Base-by-base conservation (phyloP, 495 filamentous ascomycete genomes). In the Penicillium subrubescens region DNA sequence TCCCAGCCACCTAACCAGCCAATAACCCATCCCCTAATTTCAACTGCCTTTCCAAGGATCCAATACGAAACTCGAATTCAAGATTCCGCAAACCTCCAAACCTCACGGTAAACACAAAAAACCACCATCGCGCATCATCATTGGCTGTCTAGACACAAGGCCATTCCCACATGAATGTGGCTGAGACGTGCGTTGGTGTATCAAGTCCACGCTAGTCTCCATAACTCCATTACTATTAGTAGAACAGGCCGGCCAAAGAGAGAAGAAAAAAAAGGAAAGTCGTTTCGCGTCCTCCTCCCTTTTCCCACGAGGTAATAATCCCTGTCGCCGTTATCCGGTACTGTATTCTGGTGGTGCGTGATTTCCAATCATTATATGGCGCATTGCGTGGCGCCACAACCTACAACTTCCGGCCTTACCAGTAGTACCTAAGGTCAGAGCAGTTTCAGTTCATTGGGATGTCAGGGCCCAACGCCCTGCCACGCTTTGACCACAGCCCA, bases 101-200 rank as follows among this genome's bases (percentile, higher is more conserved):
- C 10, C 19, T 48, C 44, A 41, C 37, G 5, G 14, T 17, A 17
- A 2, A 14, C 3, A 5, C 37, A 41, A 17, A 4, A 17, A 12
- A 12, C 37, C 14, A 41, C 15, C 37, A 41, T 41, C 37, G 12
- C 37, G 37, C 37, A 17, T 41, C 57, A 35, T 63, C 54, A 66
- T 62, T 68, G 52, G 51, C 35, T 48, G n/a, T 33, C 58, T 33
- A 6, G 25, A 62, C 56, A 60, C 67, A 43, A 52, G 63, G 65
- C 63, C 43, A 63, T 68, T 51, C 63, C 70, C 71, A 73, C 71
- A 73, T 73, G 71, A 68, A 68, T 73, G 71, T 73, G 71, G 68
- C 71, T 73, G 71, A 73, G 71, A 73, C 71, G 65, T 66, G 60
- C 63, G 57, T 70, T 62, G 60, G 56, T 68, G 67, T 70, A 71